Conservation (phyloP, 805 yeast species). For the Starmerella sirachaensis region DNA sequence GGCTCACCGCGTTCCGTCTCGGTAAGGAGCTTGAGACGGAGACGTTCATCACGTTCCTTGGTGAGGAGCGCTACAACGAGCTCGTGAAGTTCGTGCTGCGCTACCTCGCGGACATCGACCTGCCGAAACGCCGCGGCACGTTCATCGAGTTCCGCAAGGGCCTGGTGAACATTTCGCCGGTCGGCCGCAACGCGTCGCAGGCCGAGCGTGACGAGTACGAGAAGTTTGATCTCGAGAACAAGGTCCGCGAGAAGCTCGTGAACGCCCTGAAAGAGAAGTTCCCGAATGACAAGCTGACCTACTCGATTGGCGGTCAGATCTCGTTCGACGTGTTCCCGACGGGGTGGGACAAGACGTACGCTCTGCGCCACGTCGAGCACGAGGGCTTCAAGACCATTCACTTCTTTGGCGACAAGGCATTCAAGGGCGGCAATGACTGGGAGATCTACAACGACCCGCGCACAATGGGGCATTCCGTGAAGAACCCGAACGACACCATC, state of each 20-base stretch:
- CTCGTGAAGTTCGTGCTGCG: conserved; percentile 73
- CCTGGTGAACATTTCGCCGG: conserved; percentile 95
- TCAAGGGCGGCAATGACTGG: conserved; percentile 94
- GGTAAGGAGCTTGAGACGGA: conserved; percentile 85
- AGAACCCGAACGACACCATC: conserved; percentile 79
- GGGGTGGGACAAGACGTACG: conserved; percentile 99
- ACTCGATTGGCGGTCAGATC: conserved; percentile 98
- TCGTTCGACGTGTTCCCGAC: conserved; percentile 99
- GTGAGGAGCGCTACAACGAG: conserved; percentile 86
- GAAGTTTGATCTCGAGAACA: conserved; percentile 64
- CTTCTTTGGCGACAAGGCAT: conserved; percentile 97
- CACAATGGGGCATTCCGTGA: conserved; percentile 92
- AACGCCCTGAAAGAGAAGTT: conserved; percentile 71
- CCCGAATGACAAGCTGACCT: conserved; percentile 75
- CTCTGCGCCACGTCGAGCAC: conserved; percentile 77
- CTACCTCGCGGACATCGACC: conserved; percentile 72
- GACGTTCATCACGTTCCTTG: conserved; percentile 90
- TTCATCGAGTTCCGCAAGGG: conserved; percentile 98
- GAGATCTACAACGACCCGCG: conserved; percentile 88
- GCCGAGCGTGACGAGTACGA: conserved; percentile 90
- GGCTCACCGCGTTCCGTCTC: conserved; percentile 89
- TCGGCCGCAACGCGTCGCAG: conserved; percentile 95
- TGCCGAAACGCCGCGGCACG: conserved; percentile 98
- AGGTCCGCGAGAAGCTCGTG: conserved; percentile 76
- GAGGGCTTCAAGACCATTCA: conserved; percentile 83